Conservation (phyloP, 2,329 filamentous ascomycete genomes). For the Atkinsonella hypoxylon region DNA sequence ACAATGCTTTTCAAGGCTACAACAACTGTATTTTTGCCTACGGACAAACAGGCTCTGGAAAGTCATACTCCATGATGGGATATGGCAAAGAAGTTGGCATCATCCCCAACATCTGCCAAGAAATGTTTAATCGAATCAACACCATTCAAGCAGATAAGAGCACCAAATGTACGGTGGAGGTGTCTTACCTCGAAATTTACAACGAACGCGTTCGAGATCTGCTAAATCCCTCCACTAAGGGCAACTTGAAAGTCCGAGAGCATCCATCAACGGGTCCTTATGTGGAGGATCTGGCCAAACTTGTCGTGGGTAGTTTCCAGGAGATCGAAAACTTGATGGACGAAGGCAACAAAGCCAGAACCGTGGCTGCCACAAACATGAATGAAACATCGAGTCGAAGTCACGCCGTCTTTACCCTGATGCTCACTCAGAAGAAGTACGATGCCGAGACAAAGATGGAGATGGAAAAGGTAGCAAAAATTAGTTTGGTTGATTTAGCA, state of each 20-base stretch:
- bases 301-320: conserved; percentile 83
- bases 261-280: conserved; percentile 96
- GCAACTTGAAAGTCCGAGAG: conserved; percentile 92
- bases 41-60: conserved; percentile 94
- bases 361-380: conserved; percentile 98
- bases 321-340: conserved; percentile 99
- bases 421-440: conserved; percentile 83
- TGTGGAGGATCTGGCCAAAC: conserved; percentile 91
- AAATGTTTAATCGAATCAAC: conserved; percentile 87
- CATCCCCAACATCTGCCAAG: conserved; percentile 91
- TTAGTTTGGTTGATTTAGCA: conserved; percentile 93
- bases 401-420: conserved; percentile 95
- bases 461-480: conserved; percentile 94
- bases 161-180: conserved; percentile 83
- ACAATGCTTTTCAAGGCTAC: conserved; percentile 97
- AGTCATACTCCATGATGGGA: conserved; percentile 99
- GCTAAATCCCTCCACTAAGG: conserved; percentile 88
- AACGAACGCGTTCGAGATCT: conserved; percentile 95
- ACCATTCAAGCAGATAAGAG: conserved; percentile 60
- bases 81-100: conserved; percentile 94
- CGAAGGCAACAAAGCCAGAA: conserved; percentile 96
- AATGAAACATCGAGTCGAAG: conserved; percentile 98
- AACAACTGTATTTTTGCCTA: conserved; percentile 99
- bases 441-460: conserved; percentile 93
- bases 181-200: conserved; percentile 98